Evolutionary conservation across 441 rosid genomes (phyloP).

Genomic region (Syzygium malaccense): DNA sequence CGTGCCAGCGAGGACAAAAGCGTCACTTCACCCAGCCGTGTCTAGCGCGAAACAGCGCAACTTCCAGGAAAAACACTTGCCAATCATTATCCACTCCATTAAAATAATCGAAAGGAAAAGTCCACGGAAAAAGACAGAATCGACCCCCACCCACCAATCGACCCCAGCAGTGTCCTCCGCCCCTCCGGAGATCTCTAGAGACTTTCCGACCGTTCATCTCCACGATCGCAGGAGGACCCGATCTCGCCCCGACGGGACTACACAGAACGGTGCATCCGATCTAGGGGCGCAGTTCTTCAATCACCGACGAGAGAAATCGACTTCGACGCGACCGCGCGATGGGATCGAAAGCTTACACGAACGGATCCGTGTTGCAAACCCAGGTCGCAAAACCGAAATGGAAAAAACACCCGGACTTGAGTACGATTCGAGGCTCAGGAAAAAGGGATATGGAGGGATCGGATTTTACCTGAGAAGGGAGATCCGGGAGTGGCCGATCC

Average conservation of each 20-base stretch:
- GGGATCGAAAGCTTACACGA: neutral
- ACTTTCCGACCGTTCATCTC: neutral
- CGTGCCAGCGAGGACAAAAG: neutral
- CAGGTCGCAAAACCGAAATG: neutral
- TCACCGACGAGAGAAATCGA: neutral
- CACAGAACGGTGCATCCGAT: neutral
- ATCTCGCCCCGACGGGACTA: neutral
- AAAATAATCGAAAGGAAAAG: neutral
- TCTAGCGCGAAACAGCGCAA: neutral
- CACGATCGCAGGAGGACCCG: neutral
- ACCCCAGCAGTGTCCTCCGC: neutral
- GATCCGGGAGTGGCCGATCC: constrained; percentile 8
- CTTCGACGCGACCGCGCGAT: neutral
- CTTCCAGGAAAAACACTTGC: neutral
- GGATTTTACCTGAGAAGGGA: constrained; percentile 3
- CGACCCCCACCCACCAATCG: neutral
- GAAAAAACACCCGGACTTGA: neutral
- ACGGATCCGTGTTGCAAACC: neutral
- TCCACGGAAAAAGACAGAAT: neutral
- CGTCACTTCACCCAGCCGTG: neutral
- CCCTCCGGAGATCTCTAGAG: neutral
- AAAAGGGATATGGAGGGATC: neutral
- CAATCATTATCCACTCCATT: neutral
- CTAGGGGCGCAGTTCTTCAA: neutral
- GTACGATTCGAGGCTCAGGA: neutral